Evolutionary conservation across 192 early-diverging fungal species (phyloP).

Genomic region (Linnemannia schmuckeri): DNA sequence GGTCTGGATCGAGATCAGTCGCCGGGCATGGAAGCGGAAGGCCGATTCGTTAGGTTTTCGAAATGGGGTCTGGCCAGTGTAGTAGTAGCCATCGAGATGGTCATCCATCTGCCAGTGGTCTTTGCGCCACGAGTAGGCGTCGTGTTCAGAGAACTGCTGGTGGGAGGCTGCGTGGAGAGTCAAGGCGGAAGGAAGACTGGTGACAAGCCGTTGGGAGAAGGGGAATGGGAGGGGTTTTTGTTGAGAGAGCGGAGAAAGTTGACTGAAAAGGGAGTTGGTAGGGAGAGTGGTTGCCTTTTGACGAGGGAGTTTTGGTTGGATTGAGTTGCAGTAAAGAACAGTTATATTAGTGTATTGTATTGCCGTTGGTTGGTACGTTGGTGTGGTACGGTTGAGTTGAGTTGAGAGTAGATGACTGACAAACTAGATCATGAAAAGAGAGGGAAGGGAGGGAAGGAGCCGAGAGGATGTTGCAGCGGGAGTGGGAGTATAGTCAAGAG

Average conservation of each 20-base stretch:
- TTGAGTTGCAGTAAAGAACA: no score
- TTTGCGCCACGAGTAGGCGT: conserved; percentile 42
- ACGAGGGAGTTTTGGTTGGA: no score
- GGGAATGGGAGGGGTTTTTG: background rate
- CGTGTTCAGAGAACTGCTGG: conserved; percentile 2
- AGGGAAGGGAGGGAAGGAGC: background rate
- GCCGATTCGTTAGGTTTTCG: conserved; percentile 48
- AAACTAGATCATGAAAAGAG: background rate
- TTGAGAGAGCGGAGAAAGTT: background rate
- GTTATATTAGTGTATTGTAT: no score
- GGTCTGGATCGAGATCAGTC: conserved; percentile 53
- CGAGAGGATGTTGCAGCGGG: background rate
- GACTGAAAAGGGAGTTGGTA: background rate
- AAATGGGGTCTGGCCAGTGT: conserved; percentile 53
- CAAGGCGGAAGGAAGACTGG: background rate
- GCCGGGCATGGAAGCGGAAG: conserved; percentile 41
- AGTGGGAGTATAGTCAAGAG: background rate
- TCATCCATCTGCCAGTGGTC: conserved; percentile 45
- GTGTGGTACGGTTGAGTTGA: background rate
- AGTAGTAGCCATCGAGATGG: conserved; percentile 47
- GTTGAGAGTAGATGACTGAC: background rate
- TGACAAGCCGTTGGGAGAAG: background rate
- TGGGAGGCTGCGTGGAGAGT: background rate
- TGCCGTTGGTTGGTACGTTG: background rate
- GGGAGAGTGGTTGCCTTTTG: no score